Conservation (phyloP, 768 basidiomycete species). For the Lanmaoa pseudosensibilis region DNA sequence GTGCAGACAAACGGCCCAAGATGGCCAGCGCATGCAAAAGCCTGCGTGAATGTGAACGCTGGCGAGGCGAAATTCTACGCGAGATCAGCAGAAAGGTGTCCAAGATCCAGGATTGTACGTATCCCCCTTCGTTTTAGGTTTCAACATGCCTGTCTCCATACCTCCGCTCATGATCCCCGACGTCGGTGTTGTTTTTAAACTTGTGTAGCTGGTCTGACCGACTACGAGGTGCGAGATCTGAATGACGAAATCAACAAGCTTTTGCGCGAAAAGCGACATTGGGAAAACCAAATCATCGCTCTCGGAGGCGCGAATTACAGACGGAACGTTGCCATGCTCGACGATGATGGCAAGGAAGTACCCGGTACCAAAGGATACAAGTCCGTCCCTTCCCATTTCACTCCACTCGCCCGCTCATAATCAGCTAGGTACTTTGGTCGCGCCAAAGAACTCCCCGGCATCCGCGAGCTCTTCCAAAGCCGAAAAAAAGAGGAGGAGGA, state of each 20-base stretch:
- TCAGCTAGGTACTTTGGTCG: slow-evolving; percentile 86
- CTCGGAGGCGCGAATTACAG: slow-evolving; percentile 96
- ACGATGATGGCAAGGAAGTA: slow-evolving; percentile 94
- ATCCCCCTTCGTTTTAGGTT: neutral
- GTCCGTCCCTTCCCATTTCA: slow-evolving; percentile 42
- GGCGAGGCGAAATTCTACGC: slow-evolving; percentile 92
- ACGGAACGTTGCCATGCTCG: slow-evolving; percentile 89
- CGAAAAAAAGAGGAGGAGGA: slow-evolving; percentile 87
- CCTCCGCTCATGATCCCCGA: neutral
- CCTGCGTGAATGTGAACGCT: slow-evolving; percentile 89
- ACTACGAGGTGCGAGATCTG: slow-evolving; percentile 93
- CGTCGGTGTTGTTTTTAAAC: neutral
- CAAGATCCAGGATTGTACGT: slow-evolving; percentile 93
- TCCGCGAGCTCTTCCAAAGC: slow-evolving; percentile 90
- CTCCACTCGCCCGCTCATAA: neutral
- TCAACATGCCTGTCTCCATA: neutral
- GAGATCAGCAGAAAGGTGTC: slow-evolving; percentile 97
- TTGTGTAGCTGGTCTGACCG: slow-evolving; percentile 77
- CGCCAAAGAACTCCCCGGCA: slow-evolving; percentile 93
- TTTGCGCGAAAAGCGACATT: slow-evolving; percentile 92
- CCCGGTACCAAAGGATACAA: slow-evolving; percentile 98
- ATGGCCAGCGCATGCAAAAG: slow-evolving; percentile 94
- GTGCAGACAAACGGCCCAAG: slow-evolving; percentile 81
- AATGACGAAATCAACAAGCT: slow-evolving; percentile 98
- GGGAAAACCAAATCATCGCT: slow-evolving; percentile 98